Evolutionary conservation across 495 filamentous ascomycete genomes (phyloP), one percentile per base, ranked within the genome.

Genomic region (Hyaloscypha bicolor): DNA sequence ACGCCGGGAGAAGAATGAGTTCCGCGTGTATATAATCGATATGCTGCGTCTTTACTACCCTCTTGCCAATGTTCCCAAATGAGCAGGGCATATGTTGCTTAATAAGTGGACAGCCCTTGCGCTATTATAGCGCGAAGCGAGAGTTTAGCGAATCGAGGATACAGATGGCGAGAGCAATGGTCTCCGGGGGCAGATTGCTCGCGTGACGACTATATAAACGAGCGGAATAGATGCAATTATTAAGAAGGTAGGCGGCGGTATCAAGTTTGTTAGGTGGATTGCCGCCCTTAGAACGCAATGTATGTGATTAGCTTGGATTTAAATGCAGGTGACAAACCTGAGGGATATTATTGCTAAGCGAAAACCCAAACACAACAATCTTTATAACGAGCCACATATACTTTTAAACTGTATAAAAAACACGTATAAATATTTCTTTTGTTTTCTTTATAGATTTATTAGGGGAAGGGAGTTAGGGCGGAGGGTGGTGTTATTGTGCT

Each of bases 1-100:
- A 66, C 12, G 83, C 79, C 0, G 79, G 74, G 8, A 86, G 69
- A 9, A 84, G 70, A 56, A 86, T 83, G 29, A 86, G 63, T 71
- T 86, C 84, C 60, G 83, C 83, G 61, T 76, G 77, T 59, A 85
- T 79, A 33, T 75, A 80, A 72, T 86, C 83, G 67, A 86, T 84
- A 70, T 86, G 82, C 42, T 81, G 78, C 32, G 56, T 37, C 42
- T n/a, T n/a, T n/a, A n/a, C n/a, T n/a, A n/a, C n/a, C n/a, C n/a
- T n/a, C n/a, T n/a, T n/a, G n/a, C n/a, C 19, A 19, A 6, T 35
- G 11, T 25, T 37, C 21, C 42, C 22, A 37, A 42, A 45, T 31
- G 60, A 31, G 39, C 29, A 42, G 29, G 53, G 4, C 53, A 63
- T 12, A 29, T 39, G 63, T n/a, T 21, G 62, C 42, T 61, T 58